Percentiles rank a stretch among this genome's conserved stretches.
phyloP scores from a whole-genome alignment of 2,329 filamentous ascomycete genomes.

The Hypoxylon sp. region DNA sequence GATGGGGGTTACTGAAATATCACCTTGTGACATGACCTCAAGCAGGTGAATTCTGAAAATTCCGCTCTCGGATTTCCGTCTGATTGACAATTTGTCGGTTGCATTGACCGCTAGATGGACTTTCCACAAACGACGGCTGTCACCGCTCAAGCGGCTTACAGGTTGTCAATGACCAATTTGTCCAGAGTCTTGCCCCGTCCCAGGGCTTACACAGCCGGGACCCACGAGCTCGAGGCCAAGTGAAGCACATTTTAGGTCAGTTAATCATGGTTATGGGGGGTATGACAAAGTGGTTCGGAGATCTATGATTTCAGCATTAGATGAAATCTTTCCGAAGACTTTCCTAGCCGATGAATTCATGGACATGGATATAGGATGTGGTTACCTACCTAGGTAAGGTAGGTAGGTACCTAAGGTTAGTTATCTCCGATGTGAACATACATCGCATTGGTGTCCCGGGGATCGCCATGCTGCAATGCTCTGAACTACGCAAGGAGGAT shows the following conservation, averaged over 20 bases:
- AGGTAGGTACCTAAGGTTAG: neutral
- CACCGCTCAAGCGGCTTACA: neutral
- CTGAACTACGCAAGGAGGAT: constrained; percentile 9
- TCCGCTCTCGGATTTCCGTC: neutral
- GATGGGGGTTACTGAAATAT: neutral
- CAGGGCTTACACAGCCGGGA: neutral
- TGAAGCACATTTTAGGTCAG: neutral
- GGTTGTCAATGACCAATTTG: neutral
- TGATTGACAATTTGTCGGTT: neutral
- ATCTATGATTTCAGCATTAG: neutral
- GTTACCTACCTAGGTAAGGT: too few species aligned
- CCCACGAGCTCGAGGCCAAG: neutral
- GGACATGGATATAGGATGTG: constrained; percentile 6
- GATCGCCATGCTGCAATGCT: constrained; percentile 18
- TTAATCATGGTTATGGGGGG: neutral
- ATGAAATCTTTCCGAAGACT: neutral
- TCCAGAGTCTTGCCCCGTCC: neutral
- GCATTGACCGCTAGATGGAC: neutral
- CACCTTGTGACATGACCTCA: neutral
- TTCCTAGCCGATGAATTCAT: constrained; percentile 5
- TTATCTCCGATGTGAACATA: constrained; percentile 11
- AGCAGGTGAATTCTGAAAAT: neutral
- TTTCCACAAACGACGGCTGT: neutral
- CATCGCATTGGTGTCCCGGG: constrained; percentile 13
- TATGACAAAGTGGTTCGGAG: neutral